Percentiles rank a stretch among this genome's conserved stretches.
Conservation (phyloP, 257 asterid genomes). For the Buddleja alternifolia region DNA sequence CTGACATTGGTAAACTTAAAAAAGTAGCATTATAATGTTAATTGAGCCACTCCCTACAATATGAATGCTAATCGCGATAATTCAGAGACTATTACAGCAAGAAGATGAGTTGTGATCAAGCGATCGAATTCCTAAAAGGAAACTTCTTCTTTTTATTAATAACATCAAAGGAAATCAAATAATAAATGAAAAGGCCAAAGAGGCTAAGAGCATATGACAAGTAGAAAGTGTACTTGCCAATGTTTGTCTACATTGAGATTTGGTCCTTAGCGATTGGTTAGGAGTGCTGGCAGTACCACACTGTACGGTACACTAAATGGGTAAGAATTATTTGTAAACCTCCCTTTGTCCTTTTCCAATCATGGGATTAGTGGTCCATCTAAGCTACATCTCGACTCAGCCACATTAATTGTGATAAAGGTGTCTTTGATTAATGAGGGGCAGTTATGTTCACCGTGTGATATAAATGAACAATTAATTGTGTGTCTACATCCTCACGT, state of each 20-base stretch:
- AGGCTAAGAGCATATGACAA: not conserved
- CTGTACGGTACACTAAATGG: constrained; percentile 36
- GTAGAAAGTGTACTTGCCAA: not conserved
- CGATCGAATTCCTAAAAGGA: too few relatives aligned
- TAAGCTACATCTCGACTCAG: not conserved
- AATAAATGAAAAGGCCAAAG: not conserved
- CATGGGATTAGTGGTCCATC: constrained; percentile 28
- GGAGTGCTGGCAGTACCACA: constrained; percentile 19
- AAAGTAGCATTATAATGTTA: too few relatives aligned
- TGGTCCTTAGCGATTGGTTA: not conserved
- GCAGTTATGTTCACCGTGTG: constrained; percentile 31
- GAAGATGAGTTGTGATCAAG: too few relatives aligned
- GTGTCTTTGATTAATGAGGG: constrained; percentile 21
- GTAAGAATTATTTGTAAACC: not conserved
- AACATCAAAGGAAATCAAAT: not conserved
- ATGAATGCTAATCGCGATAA: too few relatives aligned
- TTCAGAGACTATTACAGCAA: too few relatives aligned
- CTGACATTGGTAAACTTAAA: too few relatives aligned
- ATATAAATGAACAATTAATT: constrained; percentile 20
- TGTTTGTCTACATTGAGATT: not conserved
- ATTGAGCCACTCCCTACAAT: too few relatives aligned
- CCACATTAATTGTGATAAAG: constrained; percentile 14
- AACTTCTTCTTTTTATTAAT: too few relatives aligned
- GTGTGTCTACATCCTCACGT: constrained; percentile 13
- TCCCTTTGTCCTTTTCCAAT: constrained; percentile 31